Evolutionary conservation across 2,329 filamentous ascomycete genomes (phyloP), one percentile per base, ranked within the genome.

Genomic region (Aspergillus udagawae): DNA sequence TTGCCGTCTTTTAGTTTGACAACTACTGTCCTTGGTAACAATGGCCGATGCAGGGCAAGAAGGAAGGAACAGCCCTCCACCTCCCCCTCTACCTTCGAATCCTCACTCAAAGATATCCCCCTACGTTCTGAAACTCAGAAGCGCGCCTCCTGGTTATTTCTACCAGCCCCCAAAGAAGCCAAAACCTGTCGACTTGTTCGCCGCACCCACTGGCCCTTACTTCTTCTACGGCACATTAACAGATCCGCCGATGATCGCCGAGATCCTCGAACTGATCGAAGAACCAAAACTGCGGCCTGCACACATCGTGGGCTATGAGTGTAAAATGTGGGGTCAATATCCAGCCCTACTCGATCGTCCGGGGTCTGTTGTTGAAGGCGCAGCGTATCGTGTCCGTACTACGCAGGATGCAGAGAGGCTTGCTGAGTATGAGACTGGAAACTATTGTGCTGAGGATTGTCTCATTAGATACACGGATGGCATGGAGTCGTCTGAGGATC

Each of bases 211-310:
- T 2, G 65, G 64, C 0, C 61, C 64, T 3, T 75, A 72, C 55
- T 75, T 76, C 61, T 73, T 76, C 62, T 74, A 76, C 55, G 72
- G 71, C 38, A 71, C 72, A 1, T 58, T 76, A n/a, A 60, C 65
- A 12, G 68, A 75, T 41, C 65, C 69, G 0, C 47, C 54, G 0
- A 67, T 70, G 58, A 55, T 70, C n/a, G 35, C 47, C n/a, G 59
- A 68, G n/a, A 49, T 68, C 32, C 60, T 70, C n/a, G 48, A 54
- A 7, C 41, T 72, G 14, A 59, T 63, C 25, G 49, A 54, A 1
- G 42, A 55, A 23, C 64, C 62, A 3, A 9, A 59, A 7, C 60
- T 70, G 5, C 61, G 63, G 9, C 62, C 63, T 0, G 68, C 67
- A 3, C 54, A 12, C 20, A 59, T 70, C 12, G 53, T n/a, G 17